A percentile compares a stretch with the other conserved stretches of the same genome.
Evolutionary conservation across 192 early-diverging fungal genomes (phyloP).

Genomic region (Cetraspora pellucida): DNA sequence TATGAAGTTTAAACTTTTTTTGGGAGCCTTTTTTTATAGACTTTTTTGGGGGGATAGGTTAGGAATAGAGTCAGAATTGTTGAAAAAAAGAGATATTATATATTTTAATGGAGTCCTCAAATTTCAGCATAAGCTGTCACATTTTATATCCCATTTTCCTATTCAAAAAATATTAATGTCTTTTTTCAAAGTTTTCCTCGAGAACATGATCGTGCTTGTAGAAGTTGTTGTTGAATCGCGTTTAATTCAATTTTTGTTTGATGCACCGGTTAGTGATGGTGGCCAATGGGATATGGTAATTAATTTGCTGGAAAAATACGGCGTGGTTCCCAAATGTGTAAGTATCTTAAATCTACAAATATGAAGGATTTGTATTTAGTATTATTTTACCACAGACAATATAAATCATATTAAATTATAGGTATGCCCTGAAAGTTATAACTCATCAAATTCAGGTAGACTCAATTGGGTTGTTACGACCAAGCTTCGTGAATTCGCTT

Average conservation of each 20-base stretch:
- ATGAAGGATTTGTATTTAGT: neutral
- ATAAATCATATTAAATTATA: neutral
- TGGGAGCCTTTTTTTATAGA: no score
- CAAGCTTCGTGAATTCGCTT: constrained; percentile 72
- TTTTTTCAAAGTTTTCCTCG: constrained; percentile 59
- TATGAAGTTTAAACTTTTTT: no score
- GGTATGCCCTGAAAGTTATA: constrained; percentile 65
- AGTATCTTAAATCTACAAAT: constrained; percentile 8
- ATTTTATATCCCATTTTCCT: no score
- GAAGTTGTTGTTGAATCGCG: constrained; percentile 65
- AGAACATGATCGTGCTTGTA: constrained; percentile 68
- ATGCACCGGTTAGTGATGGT: constrained; percentile 68
- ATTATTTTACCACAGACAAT: neutral
- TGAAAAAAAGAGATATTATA: no score
- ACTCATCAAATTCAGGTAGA: constrained; percentile 61
- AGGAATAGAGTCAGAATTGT: no score
- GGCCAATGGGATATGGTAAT: constrained; percentile 82
- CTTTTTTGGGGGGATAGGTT: no score
- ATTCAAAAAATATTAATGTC: neutral
- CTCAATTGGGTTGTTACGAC: constrained; percentile 65
- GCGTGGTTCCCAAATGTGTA: constrained; percentile 66
- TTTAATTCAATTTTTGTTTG: constrained; percentile 69
- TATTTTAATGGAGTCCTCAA: no score
- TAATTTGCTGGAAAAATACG: constrained; percentile 74
- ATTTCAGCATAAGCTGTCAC: no score